Percentiles rank a stretch among this genome's conserved stretches.
Evolutionary conservation across 306 rosid genomes (phyloP).

Genomic region (Heteromeles arbutifolia): DNA sequence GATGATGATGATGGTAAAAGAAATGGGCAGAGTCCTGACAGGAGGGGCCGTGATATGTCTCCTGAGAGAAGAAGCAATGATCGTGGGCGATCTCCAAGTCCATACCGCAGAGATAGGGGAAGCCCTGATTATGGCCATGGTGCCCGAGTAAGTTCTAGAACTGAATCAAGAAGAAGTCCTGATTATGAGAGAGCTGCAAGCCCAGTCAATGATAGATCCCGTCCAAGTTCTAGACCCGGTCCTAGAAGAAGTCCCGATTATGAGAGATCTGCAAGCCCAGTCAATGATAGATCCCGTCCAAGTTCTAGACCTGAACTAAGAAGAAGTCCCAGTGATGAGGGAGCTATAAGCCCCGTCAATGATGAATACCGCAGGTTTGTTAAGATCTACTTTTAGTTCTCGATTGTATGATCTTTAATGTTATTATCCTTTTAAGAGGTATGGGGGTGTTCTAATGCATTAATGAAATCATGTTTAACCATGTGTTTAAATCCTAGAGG

Average conservation of each 20-base stretch:
- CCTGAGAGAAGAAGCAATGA: constrained; percentile 63
- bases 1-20: constrained; percentile 75
- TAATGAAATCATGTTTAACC: neutral
- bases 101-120: constrained; percentile 63
- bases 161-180: constrained; percentile 45
- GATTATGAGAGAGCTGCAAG: constrained; percentile 51
- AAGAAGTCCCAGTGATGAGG: constrained; percentile 3
- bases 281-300: constrained; percentile 40
- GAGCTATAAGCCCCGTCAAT: constrained; percentile 1
- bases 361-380: constrained; percentile 58
- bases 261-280: neutral
- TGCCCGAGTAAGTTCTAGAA: constrained; percentile 15
- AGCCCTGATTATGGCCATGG: constrained; percentile 83
- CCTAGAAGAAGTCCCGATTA: neutral
- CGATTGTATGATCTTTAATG: neutral
- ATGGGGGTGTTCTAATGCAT: neutral
- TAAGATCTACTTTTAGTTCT: neutral
- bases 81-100: constrained; percentile 70
- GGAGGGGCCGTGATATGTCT: constrained; percentile 59
- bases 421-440: neutral
- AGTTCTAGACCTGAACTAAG: neutral
- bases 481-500: neutral
- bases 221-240: neutral
- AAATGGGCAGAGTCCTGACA: constrained; percentile 70
- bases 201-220: constrained; percentile 14